Evolutionary conservation across 140 eudicot genomes (phyloP).

Genomic region (Oenanthe javanica): DNA sequence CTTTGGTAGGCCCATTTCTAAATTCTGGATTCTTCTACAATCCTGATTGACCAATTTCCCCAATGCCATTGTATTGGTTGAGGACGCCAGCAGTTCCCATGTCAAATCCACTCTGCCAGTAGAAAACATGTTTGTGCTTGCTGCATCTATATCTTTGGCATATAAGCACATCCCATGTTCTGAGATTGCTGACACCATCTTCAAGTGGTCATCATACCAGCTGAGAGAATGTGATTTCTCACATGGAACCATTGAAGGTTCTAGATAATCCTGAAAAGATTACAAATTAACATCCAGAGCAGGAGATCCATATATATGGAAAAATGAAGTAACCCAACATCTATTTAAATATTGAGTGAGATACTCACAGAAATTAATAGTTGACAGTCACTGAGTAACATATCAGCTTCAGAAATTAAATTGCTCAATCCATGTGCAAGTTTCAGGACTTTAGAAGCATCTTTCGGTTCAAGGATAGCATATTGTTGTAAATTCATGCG

Average conservation of each 20-base stretch:
- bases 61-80: constrained; percentile 51
- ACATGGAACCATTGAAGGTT: constrained; percentile 36
- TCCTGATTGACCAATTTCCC: constrained; percentile 57
- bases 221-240: constrained; percentile 48
- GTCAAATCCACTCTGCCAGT: constrained; percentile 42
- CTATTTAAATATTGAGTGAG: constrained; percentile 6
- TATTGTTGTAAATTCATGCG: constrained; percentile 34
- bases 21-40: constrained; percentile 11
- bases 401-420: constrained; percentile 76
- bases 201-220: constrained; percentile 72
- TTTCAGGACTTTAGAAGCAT: constrained; percentile 37
- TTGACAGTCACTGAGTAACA: constrained; percentile 62
- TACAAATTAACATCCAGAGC: constrained; percentile 11
- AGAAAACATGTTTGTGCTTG: constrained; percentile 26
- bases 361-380: constrained; percentile 45
- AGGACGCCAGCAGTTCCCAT: constrained; percentile 65
- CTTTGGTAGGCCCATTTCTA: constrained; percentile 14
- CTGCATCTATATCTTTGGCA: constrained; percentile 49
- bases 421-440: constrained; percentile 53
- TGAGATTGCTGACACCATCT: constrained; percentile 59
- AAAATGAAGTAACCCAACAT: background rate
- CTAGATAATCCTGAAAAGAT: constrained; percentile 57
- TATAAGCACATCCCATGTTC: constrained; percentile 78
- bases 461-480: constrained; percentile 42
- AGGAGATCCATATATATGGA: constrained; percentile 6